Evolutionary conservation across 257 asterid genomes (phyloP).

Genomic region (Hygrophila difformis): DNA sequence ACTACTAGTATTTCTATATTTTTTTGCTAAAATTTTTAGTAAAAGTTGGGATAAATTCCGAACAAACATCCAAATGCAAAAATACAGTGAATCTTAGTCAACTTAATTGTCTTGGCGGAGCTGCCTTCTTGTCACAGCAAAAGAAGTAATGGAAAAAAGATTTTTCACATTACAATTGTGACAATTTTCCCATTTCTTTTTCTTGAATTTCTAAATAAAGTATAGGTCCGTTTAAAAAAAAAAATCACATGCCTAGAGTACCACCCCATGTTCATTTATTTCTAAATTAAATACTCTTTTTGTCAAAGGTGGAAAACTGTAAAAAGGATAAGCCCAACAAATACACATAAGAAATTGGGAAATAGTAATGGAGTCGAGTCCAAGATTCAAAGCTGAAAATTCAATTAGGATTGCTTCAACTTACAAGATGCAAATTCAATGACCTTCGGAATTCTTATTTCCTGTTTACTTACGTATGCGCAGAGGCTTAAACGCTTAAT

Average conservation of each 20-base stretch:
- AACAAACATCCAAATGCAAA: too few species aligned
- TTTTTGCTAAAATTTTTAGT: too few species aligned
- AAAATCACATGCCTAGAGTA: slow-evolving; percentile 9
- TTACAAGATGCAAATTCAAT: too few species aligned
- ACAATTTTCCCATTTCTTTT: not conserved
- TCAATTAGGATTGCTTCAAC: not conserved
- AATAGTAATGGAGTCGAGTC: too few species aligned
- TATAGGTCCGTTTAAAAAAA: not conserved
- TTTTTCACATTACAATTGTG: slow-evolving; percentile 2
- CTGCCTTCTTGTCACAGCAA: not conserved
- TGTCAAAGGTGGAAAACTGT: slow-evolving; percentile 8
- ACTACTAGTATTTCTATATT: too few species aligned
- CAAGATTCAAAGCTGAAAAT: not conserved
- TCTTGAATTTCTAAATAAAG: not conserved
- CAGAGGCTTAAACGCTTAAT: too few species aligned
- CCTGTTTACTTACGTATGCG: too few species aligned
- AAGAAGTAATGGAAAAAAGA: not conserved
- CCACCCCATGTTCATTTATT: slow-evolving; percentile 6
- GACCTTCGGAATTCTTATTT: too few species aligned
- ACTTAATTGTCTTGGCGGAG: too few species aligned
- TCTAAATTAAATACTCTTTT: too few species aligned
- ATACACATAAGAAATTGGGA: not conserved
- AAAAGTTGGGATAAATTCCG: too few species aligned
- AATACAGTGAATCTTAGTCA: too few species aligned
- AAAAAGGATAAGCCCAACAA: slow-evolving; percentile 12